Percentiles rank a stretch among this genome's conserved stretches.
phyloP scores from a whole-genome alignment of 2,329 filamentous ascomycete genomes.

The Lecanicillium sp. region DNA sequence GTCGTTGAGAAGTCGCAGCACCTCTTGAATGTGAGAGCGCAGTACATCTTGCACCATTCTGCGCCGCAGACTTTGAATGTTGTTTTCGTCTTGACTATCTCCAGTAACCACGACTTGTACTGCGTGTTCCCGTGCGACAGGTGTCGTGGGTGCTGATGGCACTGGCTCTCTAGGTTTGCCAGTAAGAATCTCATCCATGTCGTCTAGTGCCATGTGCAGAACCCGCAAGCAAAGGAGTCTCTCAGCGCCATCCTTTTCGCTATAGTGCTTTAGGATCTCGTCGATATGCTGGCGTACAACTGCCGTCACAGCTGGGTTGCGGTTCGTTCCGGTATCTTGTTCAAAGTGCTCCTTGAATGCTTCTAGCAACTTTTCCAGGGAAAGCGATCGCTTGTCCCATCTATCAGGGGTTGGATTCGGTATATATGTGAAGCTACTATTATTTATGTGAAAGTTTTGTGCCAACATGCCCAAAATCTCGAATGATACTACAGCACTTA shows the following conservation, averaged over 20 bases:
- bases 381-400: conserved; percentile 45
- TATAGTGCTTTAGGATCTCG: conserved; percentile 14
- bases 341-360: conserved; percentile 26
- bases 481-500: conserved; percentile 37
- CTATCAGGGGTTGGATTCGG: conserved; percentile 47
- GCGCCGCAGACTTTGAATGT: conserved; percentile 17
- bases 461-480: conserved; percentile 52
- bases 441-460: conserved; percentile 37
- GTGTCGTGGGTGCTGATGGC: not conserved
- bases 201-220: conserved; percentile 31
- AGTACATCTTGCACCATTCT: conserved; percentile 36
- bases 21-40: conserved; percentile 40
- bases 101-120: conserved; percentile 4
- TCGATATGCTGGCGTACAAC: conserved; percentile 18
- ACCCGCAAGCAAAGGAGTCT: conserved; percentile 27
- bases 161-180: conserved; percentile 16
- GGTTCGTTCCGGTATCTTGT: conserved; percentile 9
- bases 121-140: not conserved
- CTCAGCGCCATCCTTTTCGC: conserved; percentile 14
- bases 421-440: conserved; percentile 43
- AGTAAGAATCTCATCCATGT: conserved; percentile 35
- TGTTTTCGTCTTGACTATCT: conserved; percentile 9
- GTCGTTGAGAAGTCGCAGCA: conserved; percentile 37
- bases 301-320: conserved; percentile 16
- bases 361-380: conserved; percentile 30